Base-by-base conservation (phyloP, 768 basidiomycete genomes). In the Mycena haematopus region DNA sequence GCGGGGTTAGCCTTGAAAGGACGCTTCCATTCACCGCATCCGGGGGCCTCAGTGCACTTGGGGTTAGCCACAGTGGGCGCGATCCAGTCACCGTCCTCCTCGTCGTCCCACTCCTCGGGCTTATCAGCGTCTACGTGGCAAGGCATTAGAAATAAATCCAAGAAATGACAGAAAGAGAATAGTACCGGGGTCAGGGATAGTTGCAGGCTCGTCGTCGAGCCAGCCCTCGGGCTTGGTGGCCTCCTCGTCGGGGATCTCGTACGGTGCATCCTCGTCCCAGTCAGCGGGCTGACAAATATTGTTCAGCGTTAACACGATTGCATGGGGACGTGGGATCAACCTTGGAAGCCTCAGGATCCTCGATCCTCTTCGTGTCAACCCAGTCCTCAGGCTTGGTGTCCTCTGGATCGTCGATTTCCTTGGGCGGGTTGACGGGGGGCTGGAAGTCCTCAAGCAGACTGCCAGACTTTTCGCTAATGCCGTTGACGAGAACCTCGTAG, bases 51-150 rank as follows among this genome's bases (percentile, higher is more conserved):
- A 66, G 86, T 81, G 73, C 97, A 99, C 74, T 87, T 91, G 65
- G 96, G 93, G 85, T 99, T 99, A 62, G 84, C 77, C 59, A 99
- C 82, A 59, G 87, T 87, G 31, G 97, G 96, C 8, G 96, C 84
- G 67, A 99, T 86, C 95, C 95, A 99, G 73, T 99, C 96, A 75
- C 97, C 97, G 69, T 99, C 96, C 75, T 99, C 97, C 73, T 98
- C 97, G 70, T 98, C 96, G 71, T 97, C 95, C 97, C 97, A 99
- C 76, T 99, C 97, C 74, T 99, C 97, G 7, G 97, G 97, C 82
- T 97, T 98, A 77, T 89, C 86, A 42, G 92, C 86, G 67, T 94
- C 92, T 87, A 60, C 2, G 68, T n/a, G 40, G 29, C 50, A 49
- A 17, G 21, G 25, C n/a, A 45, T 50, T 36, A 64, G 40, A 3